These are phyloP conservation scores for Cytospora leucostoma DNA, from an alignment of 2,329 filamentous ascomycete species.

Conservation along the genomic window DNA sequence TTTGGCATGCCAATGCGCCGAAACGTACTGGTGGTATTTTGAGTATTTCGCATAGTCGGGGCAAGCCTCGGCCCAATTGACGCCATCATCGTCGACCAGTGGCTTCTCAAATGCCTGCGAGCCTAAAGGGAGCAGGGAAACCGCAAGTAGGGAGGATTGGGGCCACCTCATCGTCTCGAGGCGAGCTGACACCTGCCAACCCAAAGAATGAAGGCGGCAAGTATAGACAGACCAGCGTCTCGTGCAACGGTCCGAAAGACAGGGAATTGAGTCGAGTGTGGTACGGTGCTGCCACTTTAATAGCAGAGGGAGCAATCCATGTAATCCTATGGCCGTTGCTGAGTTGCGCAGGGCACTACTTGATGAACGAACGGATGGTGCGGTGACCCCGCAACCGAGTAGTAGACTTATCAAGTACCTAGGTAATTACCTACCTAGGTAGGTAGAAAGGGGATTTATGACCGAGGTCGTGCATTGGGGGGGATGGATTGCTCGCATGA, in stretches of 20 bases:
- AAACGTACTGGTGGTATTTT: conserved; percentile 56
- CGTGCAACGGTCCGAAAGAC: not conserved
- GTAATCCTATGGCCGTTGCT: not conserved
- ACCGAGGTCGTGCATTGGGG: not conserved
- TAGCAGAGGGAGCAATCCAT: conserved; percentile 10
- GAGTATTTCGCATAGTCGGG: conserved; percentile 67
- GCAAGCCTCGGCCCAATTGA: conserved; percentile 48
- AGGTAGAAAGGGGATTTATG: not conserved
- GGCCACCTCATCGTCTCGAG: conserved; percentile 11
- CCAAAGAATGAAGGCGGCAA: not conserved
- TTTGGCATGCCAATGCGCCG: conserved; percentile 29
- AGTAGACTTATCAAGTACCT: not conserved
- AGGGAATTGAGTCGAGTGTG: not conserved
- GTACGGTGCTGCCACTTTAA: conserved; percentile 3
- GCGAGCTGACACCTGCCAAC: not conserved
- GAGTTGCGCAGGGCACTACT: not conserved
- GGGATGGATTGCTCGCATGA: not conserved
- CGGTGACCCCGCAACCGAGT: not conserved
- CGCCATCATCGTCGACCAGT: conserved; percentile 36
- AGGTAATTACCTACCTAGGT: too few species aligned
- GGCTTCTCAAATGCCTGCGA: conserved; percentile 33
- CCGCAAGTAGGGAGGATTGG: conserved; percentile 7
- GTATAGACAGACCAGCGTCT: not conserved
- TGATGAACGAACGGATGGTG: not conserved
- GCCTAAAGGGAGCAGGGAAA: not conserved